phyloP scores from a whole-genome alignment of 495 filamentous ascomycete genomes.

The Letharia columbiana region DNA sequence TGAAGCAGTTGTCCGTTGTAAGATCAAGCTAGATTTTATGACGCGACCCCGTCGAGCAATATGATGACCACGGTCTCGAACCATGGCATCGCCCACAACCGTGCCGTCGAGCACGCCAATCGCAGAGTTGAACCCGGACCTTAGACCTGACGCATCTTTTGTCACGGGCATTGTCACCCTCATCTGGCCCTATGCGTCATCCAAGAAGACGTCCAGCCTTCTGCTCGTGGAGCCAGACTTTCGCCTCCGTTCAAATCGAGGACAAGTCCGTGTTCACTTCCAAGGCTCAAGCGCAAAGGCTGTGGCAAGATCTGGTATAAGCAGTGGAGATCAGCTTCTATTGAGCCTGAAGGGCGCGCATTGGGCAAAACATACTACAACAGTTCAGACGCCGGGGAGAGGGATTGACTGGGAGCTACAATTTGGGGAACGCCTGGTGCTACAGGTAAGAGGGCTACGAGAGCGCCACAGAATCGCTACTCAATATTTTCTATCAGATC shows the following conservation, averaged over 20 bases:
- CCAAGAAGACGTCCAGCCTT: slow-evolving; percentile 60
- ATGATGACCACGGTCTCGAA: slow-evolving; percentile 5
- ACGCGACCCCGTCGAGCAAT: not conserved
- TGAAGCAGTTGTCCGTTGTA: not conserved
- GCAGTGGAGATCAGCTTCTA: slow-evolving; percentile 66
- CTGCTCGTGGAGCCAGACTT: slow-evolving; percentile 81
- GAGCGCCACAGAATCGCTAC: not conserved
- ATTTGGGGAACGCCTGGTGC: slow-evolving; percentile 46
- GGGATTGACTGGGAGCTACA: slow-evolving; percentile 68
- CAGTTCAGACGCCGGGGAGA: slow-evolving; percentile 51
- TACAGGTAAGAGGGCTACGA: slow-evolving; percentile 44
- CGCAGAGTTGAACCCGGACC: slow-evolving; percentile 54
- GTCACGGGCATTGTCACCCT: slow-evolving; percentile 68
- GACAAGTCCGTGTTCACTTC: slow-evolving; percentile 78
- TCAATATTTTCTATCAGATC: slow-evolving; percentile 26
- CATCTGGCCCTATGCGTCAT: slow-evolving; percentile 84
- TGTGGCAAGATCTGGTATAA: slow-evolving; percentile 55
- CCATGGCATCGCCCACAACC: slow-evolving; percentile 6
- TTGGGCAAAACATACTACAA: slow-evolving; percentile 43
- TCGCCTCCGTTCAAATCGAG: slow-evolving; percentile 64
- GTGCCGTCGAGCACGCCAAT: slow-evolving; percentile 45
- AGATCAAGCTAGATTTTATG: not conserved
- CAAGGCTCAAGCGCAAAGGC: slow-evolving; percentile 60
- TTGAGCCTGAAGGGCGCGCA: slow-evolving; percentile 58
- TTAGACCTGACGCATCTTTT: slow-evolving; percentile 31